Evolutionary conservation across 31 red algal species (phyloP).

Genomic region (Porphyra umbilicalis): DNA sequence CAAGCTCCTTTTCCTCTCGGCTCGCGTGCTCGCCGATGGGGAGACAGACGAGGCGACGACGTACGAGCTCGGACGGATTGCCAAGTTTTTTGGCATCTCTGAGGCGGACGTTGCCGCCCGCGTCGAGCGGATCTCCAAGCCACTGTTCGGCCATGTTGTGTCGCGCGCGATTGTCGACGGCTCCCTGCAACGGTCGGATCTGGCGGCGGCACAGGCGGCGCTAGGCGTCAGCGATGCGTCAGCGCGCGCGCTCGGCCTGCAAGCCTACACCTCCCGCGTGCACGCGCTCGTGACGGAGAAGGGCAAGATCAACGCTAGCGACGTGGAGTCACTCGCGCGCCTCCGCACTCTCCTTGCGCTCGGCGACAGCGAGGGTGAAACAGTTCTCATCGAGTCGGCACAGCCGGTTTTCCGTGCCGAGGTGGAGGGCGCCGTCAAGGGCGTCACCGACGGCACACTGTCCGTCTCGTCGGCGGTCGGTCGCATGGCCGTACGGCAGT

Average conservation of each 20-base stretch:
- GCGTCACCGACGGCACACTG: constrained; percentile 20
- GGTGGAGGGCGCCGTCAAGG: constrained; percentile 39
- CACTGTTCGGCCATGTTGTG: constrained; percentile 60
- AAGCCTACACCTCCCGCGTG: constrained; percentile 57
- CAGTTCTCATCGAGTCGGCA: constrained; percentile 34
- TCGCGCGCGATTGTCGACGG: constrained; percentile 24
- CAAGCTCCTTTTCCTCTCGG: constrained; percentile 72
- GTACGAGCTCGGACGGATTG: constrained; percentile 68
- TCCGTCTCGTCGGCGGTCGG: constrained; percentile 38
- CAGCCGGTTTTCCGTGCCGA: constrained; percentile 55
- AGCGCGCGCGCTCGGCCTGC: constrained; percentile 28
- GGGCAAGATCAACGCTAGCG: constrained; percentile 32
- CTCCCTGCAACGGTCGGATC: constrained; percentile 24
- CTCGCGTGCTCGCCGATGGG: constrained; percentile 67
- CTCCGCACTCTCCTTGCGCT: constrained; percentile 31
- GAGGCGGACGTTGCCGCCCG: constrained; percentile 54
- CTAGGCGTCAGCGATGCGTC: constrained; percentile 44
- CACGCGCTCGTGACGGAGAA: constrained; percentile 40
- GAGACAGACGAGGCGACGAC: constrained; percentile 84
- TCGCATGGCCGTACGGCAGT: constrained; percentile 38
- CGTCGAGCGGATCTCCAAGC: constrained; percentile 50
- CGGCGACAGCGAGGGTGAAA: constrained; percentile 37
- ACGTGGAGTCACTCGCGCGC: constrained; percentile 25
- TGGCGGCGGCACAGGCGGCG: constrained; percentile 45
- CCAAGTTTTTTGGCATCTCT: constrained; percentile 62